These are phyloP conservation scores for Rhododendron vialii DNA, from an alignment of 148 eudicot genomes.

Conservation along the genomic window DNA sequence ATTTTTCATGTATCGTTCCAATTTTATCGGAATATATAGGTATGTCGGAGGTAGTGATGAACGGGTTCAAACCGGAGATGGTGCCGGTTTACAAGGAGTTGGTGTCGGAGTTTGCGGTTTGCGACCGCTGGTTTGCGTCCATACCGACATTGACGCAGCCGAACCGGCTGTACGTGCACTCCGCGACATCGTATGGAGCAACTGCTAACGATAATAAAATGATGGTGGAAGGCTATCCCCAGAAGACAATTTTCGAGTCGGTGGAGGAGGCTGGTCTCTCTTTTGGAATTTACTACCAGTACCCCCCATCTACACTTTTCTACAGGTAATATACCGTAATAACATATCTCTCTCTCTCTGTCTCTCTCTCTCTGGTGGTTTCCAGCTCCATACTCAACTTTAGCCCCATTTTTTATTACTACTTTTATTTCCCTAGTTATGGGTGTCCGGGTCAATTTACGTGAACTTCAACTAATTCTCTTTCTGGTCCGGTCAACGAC, in stretches of 20 bases:
- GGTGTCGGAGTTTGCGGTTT: conserved; percentile 60
- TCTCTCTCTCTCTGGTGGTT: neutral
- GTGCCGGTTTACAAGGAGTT: conserved; percentile 69
- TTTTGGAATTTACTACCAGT: conserved; percentile 72
- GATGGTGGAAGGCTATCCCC: conserved; percentile 60
- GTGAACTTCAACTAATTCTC: too few species aligned
- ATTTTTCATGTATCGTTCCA: neutral
- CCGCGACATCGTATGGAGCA: conserved; percentile 71
- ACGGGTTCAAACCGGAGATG: conserved; percentile 65
- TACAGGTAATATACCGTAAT: conserved; percentile 38
- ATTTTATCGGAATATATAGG: neutral
- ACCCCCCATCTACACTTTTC: conserved; percentile 64
- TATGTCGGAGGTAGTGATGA: conserved; percentile 60
- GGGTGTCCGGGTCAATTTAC: too few species aligned
- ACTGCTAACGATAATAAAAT: conserved; percentile 41
- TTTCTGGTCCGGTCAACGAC: too few species aligned
- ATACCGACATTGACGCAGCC: conserved; percentile 73
- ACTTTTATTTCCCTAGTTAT: too few species aligned
- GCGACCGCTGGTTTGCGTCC: conserved; percentile 74
- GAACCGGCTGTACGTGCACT: conserved; percentile 63
- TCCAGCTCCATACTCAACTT: neutral
- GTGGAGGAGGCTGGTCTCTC: conserved; percentile 50
- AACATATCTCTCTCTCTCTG: neutral
- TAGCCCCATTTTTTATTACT: too few species aligned
- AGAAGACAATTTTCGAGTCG: conserved; percentile 76